These are phyloP conservation scores for Mrakiaceae sp. DNA, from an alignment of 1,284 basidiomycete species.

Conservation along the genomic window DNA sequence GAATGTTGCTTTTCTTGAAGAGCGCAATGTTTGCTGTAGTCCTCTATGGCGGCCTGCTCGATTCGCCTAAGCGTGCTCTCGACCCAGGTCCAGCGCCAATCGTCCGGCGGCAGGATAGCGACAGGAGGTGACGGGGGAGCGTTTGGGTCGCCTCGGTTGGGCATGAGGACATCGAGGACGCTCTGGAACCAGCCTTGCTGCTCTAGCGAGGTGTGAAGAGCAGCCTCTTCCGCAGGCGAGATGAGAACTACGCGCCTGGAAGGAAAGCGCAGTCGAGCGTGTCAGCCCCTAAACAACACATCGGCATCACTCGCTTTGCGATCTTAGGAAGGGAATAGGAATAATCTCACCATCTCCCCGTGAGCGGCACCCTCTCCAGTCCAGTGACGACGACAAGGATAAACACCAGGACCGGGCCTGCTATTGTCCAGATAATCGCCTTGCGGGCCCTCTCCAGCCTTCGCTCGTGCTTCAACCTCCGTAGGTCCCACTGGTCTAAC, in stretches of 20 bases:
- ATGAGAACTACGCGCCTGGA: constrained; percentile 63
- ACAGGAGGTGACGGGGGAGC: constrained; percentile 48
- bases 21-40: background rate
- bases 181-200: constrained; percentile 75
- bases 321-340: no score
- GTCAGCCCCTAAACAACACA: no score
- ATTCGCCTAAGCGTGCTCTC: constrained; percentile 58
- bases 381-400: constrained; percentile 63
- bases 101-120: constrained; percentile 50
- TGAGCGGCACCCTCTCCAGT: constrained; percentile 59
- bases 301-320: no score
- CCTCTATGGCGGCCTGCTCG: constrained; percentile 46
- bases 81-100: constrained; percentile 81
- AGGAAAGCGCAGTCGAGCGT: no score
- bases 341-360: constrained; percentile 33
- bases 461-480: constrained; percentile 37
- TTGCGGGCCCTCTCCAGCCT: constrained; percentile 41
- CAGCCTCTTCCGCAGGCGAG: constrained; percentile 80
- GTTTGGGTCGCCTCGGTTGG: constrained; percentile 20
- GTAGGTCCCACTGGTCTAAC: constrained; percentile 26
- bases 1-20: background rate
- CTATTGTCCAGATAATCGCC: constrained; percentile 49
- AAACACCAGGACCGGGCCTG: constrained; percentile 58
- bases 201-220: constrained; percentile 60
- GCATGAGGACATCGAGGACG: constrained; percentile 57